phyloP scores from a whole-genome alignment of 176 grass and related monocot genomes.

The Oryza meridionalis region DNA sequence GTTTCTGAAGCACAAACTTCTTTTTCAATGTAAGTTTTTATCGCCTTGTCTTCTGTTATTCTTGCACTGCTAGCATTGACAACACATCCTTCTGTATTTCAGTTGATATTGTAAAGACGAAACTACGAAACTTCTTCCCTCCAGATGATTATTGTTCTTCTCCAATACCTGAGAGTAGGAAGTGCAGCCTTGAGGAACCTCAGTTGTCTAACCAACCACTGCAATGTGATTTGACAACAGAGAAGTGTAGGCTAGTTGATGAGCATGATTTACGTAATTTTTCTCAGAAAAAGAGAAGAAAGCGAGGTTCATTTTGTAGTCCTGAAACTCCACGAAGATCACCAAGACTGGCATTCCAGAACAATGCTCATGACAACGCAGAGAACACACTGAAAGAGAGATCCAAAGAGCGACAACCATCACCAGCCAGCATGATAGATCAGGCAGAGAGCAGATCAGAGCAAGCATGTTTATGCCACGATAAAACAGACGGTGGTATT shows the following conservation, averaged over 20 bases:
- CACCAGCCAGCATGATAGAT: conserved; percentile 2
- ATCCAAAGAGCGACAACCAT: conserved; percentile 20
- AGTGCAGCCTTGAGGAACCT: conserved; percentile 1
- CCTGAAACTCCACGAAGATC: conserved; percentile 51
- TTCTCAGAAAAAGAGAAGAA: conserved; percentile 16
- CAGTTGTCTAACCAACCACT: conserved; percentile 34
- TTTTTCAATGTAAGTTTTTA: conserved; percentile 47
- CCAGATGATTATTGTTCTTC: conserved; percentile 24
- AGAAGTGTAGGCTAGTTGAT: conserved; percentile 32
- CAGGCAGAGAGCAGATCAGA: conserved; percentile 21
- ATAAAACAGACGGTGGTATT: conserved; percentile 31
- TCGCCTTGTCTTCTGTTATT: conserved; percentile 13
- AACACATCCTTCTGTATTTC: conserved; percentile 25
- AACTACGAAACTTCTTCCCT: conserved; percentile 48
- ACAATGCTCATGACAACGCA: conserved; percentile 13
- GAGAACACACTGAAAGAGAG: conserved; percentile 27
- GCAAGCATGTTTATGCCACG: conserved; percentile 4
- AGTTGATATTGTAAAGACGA: conserved; percentile 54
- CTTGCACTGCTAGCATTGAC: conserved; percentile 16
- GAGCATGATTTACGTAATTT: conserved; percentile 37
- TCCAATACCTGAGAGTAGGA: conserved; percentile 23
- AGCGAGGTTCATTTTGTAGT: neutral
- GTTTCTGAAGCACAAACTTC: conserved; percentile 51
- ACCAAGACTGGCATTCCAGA: conserved; percentile 32
- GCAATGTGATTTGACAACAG: conserved; percentile 22